Evolutionary conservation across 2,329 filamentous ascomycete genomes (phyloP).

Genomic region (Venturiaceae sp.): DNA sequence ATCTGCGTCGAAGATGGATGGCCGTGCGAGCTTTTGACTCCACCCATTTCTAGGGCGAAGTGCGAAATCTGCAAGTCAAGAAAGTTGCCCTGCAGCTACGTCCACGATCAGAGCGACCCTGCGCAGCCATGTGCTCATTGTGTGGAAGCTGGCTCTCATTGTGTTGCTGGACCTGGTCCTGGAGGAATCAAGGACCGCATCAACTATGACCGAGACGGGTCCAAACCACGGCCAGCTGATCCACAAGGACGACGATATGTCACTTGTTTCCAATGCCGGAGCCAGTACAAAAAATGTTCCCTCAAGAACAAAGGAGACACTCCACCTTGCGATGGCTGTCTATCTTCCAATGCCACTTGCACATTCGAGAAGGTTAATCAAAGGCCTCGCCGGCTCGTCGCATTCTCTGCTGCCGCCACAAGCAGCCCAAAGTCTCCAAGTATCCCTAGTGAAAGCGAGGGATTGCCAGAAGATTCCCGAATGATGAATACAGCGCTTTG

Average conservation of each 20-base stretch:
- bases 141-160: neutral
- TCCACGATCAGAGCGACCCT: neutral
- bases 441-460: neutral
- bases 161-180: neutral
- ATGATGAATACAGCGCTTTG: neutral
- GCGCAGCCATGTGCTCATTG: conserved; percentile 2
- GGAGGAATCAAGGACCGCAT: neutral
- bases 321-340: conserved; percentile 2
- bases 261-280: neutral
- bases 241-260: neutral
- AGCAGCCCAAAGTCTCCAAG: neutral
- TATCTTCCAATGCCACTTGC: neutral
- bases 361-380: neutral
- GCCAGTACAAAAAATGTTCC: neutral
- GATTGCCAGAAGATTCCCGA: neutral
- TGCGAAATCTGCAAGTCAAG: neutral
- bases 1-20: neutral
- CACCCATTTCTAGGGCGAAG: neutral
- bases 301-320: neutral
- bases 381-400: neutral
- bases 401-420: neutral
- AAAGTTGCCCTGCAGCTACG: neutral
- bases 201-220: neutral
- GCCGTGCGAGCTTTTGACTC: neutral
- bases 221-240: neutral